Conservation (phyloP, 1,139 yeast genomes). For the Nadsonia commutata region DNA sequence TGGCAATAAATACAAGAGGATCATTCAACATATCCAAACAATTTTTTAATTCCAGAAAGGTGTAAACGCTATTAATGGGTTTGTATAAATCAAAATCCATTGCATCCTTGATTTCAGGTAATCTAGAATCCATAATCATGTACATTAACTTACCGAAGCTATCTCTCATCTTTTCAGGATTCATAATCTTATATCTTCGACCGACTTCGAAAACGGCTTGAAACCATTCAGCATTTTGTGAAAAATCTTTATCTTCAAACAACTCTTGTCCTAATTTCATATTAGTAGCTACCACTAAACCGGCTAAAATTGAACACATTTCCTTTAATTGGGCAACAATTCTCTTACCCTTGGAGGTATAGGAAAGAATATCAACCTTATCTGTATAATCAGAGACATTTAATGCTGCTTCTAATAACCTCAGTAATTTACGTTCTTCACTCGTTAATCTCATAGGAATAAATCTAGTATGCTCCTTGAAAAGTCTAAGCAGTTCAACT, state of each 20-base stretch:
- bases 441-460: conserved; percentile 51
- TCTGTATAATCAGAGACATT: conserved; percentile 66
- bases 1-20: conserved; percentile 41
- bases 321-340: conserved; percentile 56
- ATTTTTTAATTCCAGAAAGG: conserved; percentile 29
- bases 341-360: conserved; percentile 47
- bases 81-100: conserved; percentile 59
- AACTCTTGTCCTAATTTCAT: conserved; percentile 49
- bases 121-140: conserved; percentile 66
- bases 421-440: conserved; percentile 50
- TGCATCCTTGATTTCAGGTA: conserved; percentile 49
- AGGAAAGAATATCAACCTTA: conserved; percentile 50
- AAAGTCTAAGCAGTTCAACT: conserved; percentile 19
- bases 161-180: conserved; percentile 63
- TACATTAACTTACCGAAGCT: conserved; percentile 62
- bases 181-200: conserved; percentile 62
- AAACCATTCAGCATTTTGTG: conserved; percentile 55
- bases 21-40: conserved; percentile 33
- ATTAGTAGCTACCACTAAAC: conserved; percentile 57
- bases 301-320: conserved; percentile 60
- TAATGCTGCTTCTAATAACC: conserved; percentile 53
- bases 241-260: conserved; percentile 46
- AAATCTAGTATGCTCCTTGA: conserved; percentile 35
- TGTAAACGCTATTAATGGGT: conserved; percentile 48
- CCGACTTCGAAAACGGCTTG: conserved; percentile 57